Evolutionary conservation across 176 grass and related monocot genomes (phyloP), one percentile per base, ranked within the genome.

Genomic region (Rhynchospora tenuis): DNA sequence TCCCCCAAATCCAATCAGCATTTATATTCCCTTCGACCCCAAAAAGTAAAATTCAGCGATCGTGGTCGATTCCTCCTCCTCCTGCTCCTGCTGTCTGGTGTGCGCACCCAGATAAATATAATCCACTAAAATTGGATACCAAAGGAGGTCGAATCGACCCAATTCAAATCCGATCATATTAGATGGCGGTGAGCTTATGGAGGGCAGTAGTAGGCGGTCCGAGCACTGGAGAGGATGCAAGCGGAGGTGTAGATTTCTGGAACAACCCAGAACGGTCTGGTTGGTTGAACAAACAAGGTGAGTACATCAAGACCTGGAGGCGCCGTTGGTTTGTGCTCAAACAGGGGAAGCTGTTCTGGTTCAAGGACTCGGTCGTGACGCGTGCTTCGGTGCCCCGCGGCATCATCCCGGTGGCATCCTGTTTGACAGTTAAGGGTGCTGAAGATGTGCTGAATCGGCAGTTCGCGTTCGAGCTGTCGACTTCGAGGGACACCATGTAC

Each of bases 261-360:
- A 88, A 87, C 73, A 89, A 83, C 1, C 84, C 89, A 33, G 92
- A 97, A 85, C 90, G 92, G 24, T 5, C 76, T 5, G 94, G 94
- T 54, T 97, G 94, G 94, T 88, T 97, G 33, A 97, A 84, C 43
- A 97, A 97, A 79, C 92, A 97, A 86, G 94, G 94, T 43, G 94
- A 97, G 88, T 97, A 94, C 90, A 94, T 97, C 90, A 97, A 97
- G 92, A 94, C 94, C 73, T 97, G 94, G 94, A 89, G 94, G 58
- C 94, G 94, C 81, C 88, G 94, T 7, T 94, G 94, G 94, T 97
- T 97, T 83, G 94, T 97, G 81, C 94, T 97, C 59, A 97, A 97
- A 89, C 90, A 92, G 83, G 94, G 94, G 5, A 84, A 89, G 54
- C 92, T 97, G 71, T 97, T 97, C 92, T 97, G 94, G 94, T 97